Percentiles rank a stretch among this genome's conserved stretches.
phyloP scores from a whole-genome alignment of 345 rosid species.

The Garcia nutans region DNA sequence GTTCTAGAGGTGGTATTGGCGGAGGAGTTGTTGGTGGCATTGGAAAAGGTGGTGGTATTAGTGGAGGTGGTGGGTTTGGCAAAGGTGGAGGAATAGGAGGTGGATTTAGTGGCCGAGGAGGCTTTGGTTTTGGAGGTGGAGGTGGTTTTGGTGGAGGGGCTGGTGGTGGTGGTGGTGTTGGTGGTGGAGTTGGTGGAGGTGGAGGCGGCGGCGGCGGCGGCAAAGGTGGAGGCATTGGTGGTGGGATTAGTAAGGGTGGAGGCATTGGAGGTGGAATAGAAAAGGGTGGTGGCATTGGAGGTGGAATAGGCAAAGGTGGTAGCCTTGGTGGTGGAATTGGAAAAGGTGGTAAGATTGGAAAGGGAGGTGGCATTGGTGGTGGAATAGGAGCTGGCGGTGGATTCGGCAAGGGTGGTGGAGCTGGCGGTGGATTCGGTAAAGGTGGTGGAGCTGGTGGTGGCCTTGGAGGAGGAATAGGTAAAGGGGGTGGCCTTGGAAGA shows the following conservation, averaged over 20 bases:
- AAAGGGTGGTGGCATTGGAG: background rate
- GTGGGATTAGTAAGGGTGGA: background rate
- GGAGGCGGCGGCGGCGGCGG: background rate
- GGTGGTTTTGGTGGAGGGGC: slow-evolving; percentile 22
- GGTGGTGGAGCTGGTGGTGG: too few species aligned
- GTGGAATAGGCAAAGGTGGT: slow-evolving; percentile 15
- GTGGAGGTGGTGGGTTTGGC: slow-evolving; percentile 28
- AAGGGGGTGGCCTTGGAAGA: slow-evolving; percentile 30
- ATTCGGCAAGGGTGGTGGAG: too few species aligned
- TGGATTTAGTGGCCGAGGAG: slow-evolving; percentile 13
- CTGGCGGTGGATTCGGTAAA: too few species aligned
- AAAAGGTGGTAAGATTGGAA: too few species aligned
- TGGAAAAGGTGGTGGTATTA: slow-evolving; percentile 19
- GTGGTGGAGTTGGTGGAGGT: slow-evolving; percentile 13
- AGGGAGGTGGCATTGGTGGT: slow-evolving; percentile 25
- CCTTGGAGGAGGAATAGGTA: slow-evolving; percentile 15
- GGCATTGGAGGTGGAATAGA: too few species aligned
- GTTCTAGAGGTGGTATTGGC: slow-evolving; percentile 19
- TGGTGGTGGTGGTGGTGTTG: background rate
- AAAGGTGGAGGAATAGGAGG: slow-evolving; percentile 6
- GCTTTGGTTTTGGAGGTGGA: slow-evolving; percentile 14
- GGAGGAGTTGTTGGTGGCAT: slow-evolving; percentile 23
- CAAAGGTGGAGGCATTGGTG: background rate
- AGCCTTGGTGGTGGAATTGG: slow-evolving; percentile 29
- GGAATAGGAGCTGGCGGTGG: slow-evolving; percentile 25